Evolutionary conservation across 2,329 filamentous ascomycete genomes (phyloP), one percentile per base, ranked within the genome.

Genomic region (Amylocarpus encephaloides): DNA sequence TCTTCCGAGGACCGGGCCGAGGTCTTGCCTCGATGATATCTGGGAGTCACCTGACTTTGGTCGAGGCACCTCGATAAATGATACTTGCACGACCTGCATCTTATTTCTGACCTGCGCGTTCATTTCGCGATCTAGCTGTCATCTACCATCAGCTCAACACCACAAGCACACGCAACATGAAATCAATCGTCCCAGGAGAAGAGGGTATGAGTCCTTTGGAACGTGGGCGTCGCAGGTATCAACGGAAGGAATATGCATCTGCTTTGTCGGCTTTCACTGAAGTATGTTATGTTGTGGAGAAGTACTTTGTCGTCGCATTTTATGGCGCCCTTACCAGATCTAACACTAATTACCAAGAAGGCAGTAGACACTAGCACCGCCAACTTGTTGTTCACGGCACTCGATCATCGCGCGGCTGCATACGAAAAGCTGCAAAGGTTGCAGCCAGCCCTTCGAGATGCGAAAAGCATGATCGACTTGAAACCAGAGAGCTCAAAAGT

Each of bases 331-430:
- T 36, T 5, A 10, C 11, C 34, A 36, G 11, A 36, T 36, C 7
- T 26, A 41, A 36, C 59, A 22, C 56, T 39, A 1, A 18, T 12
- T 40, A 6, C 18, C 40, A 19, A 36, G 4, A 19, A 66, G 62
- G 63, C 60, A 33, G 51, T 64, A 15, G 46, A 56, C 32, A 50
- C 49, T 1, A 63, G 56, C 40, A 58, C 57, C 12, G 56, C 52
- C 10, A 47, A 63, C 53, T 39, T 64, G 13, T 49, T 62, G 3
- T 44, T 66, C 10, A 63, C 54, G 42, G 61, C 64, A n/a, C 48
- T 67, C 22, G 64, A 67, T 49, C 59, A 62, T 58, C 59, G 65
- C 44, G 64, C 64, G 16, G 65, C 64, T n/a, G 56, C 64, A 30
- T 63, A 62, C 48, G 64, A 67, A 52, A 67, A 66, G 48, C 46